Evolutionary conservation across 495 filamentous ascomycete species (phyloP).

Genomic region (Penicillium canescens): DNA sequence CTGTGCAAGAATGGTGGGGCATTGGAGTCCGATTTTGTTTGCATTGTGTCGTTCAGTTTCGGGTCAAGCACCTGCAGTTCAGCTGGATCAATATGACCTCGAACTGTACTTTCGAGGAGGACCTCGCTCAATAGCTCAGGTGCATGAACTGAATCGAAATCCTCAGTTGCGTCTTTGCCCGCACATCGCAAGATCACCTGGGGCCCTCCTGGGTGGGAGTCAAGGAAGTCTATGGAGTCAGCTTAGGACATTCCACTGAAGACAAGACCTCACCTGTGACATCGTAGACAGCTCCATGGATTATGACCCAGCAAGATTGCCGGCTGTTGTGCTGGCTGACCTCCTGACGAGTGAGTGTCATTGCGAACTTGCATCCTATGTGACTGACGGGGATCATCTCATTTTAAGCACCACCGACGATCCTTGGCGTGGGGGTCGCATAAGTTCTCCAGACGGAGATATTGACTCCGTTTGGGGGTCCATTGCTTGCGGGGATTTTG

Average conservation of each 20-base stretch:
- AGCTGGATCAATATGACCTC: slow-evolving; percentile 22
- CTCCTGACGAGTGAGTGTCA: slow-evolving; percentile 43
- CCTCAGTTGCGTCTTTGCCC: slow-evolving; percentile 82
- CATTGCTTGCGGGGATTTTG: slow-evolving; percentile 1
- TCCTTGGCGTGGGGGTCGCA: neutral
- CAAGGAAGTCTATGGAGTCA: slow-evolving; percentile 28
- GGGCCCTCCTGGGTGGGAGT: slow-evolving; percentile 75
- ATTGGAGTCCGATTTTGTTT: neutral
- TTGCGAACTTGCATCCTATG: neutral
- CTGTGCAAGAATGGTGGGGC: slow-evolving; percentile 58
- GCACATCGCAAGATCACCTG: slow-evolving; percentile 83
- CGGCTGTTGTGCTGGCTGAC: slow-evolving; percentile 66
- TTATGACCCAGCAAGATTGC: slow-evolving; percentile 77
- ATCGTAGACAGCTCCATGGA: slow-evolving; percentile 77
- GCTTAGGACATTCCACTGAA: neutral
- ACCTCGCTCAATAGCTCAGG: slow-evolving; percentile 47
- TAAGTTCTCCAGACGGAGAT: neutral
- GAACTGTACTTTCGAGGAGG: slow-evolving; percentile 19
- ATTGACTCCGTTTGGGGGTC: neutral
- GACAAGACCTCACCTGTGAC: slow-evolving; percentile 57
- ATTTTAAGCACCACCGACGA: neutral
- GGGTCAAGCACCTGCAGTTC: neutral
- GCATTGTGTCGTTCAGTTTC: neutral
- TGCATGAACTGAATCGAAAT: slow-evolving; percentile 80
- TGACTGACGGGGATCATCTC: neutral